Conservation (phyloP, 495 filamentous ascomycete genomes). For the Penicillium coffeae region DNA sequence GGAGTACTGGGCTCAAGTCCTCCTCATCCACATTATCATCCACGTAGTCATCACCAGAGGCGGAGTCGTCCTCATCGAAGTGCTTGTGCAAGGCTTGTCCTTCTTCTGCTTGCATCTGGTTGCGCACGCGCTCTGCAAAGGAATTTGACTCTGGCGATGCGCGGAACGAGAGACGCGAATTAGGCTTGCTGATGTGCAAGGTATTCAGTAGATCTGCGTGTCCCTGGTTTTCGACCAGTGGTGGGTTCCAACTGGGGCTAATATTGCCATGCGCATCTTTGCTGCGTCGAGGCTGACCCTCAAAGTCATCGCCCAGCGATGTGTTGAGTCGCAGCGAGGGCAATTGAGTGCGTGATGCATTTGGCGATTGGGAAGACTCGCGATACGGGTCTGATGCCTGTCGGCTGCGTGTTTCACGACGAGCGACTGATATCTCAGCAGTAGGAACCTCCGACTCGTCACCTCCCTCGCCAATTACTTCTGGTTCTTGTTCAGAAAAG, state of each 20-base stretch:
- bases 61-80: constrained; percentile 25
- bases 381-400: constrained; percentile 6
- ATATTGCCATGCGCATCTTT: constrained; percentile 13
- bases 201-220: constrained; percentile 40
- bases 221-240: constrained; percentile 25
- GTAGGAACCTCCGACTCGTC: constrained; percentile 72
- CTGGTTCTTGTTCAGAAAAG: constrained; percentile 63
- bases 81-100: constrained; percentile 60
- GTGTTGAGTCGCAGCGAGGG: constrained; percentile 39
- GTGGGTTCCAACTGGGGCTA: constrained; percentile 25
- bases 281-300: constrained; percentile 4
- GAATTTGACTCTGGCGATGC: constrained; percentile 42
- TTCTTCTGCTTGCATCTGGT: constrained; percentile 72
- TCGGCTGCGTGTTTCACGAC: constrained; percentile 40
- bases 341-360: constrained; percentile 13
- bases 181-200: constrained; percentile 25
- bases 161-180: constrained; percentile 42
- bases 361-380: constrained; percentile 9
- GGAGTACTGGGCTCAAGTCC: constrained; percentile 8
- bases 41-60: constrained; percentile 18
- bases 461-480: constrained; percentile 81
- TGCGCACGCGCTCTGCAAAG: constrained; percentile 54
- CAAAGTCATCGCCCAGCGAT: constrained; percentile 29
- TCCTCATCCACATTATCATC: constrained; percentile 8
- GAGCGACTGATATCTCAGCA: constrained; percentile 58